phyloP scores from a whole-genome alignment of 371 early-diverging fungal species.

The Zychaea mexicana region DNA sequence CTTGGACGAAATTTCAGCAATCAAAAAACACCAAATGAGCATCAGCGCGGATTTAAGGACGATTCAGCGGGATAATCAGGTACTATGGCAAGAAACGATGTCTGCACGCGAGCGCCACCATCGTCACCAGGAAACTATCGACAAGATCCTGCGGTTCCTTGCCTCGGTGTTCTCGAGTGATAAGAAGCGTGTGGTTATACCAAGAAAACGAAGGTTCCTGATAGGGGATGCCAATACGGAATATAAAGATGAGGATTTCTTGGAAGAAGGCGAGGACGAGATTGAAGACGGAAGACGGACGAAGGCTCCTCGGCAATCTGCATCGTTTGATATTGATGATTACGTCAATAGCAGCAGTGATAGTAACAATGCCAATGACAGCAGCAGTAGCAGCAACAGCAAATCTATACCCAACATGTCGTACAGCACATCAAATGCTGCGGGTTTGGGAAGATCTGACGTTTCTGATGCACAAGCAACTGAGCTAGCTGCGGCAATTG shows the following conservation, averaged over 20 bases:
- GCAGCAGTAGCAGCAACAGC: not conserved
- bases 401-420: not conserved
- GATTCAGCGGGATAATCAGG: constrained; percentile 86
- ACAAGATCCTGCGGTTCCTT: constrained; percentile 84
- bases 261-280: constrained; percentile 33
- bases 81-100: constrained; percentile 87
- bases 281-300: constrained; percentile 20
- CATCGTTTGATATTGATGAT: constrained; percentile 28
- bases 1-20: constrained; percentile 82
- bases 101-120: constrained; percentile 76
- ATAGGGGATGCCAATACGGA: constrained; percentile 38
- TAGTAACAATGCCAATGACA: not conserved
- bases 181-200: constrained; percentile 58
- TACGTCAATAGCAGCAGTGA: constrained; percentile 13
- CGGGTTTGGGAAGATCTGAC: constrained; percentile 5
- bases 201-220: constrained; percentile 54
- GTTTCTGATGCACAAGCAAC: constrained; percentile 25
- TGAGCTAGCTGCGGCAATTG: constrained; percentile 45
- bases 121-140: constrained; percentile 89
- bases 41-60: constrained; percentile 85
- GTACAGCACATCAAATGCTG: constrained; percentile 7
- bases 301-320: constrained; percentile 15
- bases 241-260: constrained; percentile 20
- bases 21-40: constrained; percentile 88
- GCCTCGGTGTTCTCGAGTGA: constrained; percentile 78